Evolutionary conservation across 1,139 yeast genomes (phyloP), one percentile per base, ranked within the genome.

Genomic region (Meyerozyma athensensis): DNA sequence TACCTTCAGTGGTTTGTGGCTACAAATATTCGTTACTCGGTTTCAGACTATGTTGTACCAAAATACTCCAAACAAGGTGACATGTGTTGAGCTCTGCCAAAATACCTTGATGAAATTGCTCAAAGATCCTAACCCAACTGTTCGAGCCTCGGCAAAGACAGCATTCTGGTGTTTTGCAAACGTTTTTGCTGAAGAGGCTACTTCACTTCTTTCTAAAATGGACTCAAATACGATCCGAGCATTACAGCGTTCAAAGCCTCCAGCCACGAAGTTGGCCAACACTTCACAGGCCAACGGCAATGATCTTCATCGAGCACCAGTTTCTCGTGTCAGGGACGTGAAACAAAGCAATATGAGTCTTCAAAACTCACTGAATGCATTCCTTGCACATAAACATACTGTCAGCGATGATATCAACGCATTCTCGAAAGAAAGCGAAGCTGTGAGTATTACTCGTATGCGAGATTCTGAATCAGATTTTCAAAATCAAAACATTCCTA

Each of bases 51-150:
- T 44, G 19, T 44, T 50, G 10, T 36, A 45, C 1, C 58, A 53
- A 44, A 73, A 72, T 42, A 60, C 65, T 13, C 46, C 59, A 10
- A 68, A 72, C 43, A 61, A 68, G 23, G 57, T 59, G 17, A 46
- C 59, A 9, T 60, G 72, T 0, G 56, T 75, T 3, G 81, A 78
- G 4, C 53, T 68, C 1, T 60, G 81, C 2, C 78, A 70, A 30
- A 77, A 69, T 39, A 65, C 80, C 45, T 54, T 89, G 2, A 47
- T 62, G 4, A 81, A 76, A 49, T 80, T 94, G 23, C 63, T 92
- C 2, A 60, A 77, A 1, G 97, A 92, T 58, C 86, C 96, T 0
- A 84, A 85, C 42, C 89, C 94, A 0, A 66, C 72, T 0, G 97
- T 86, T 0, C 72, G 97, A 43, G 95, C 80, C 49, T 68, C 78